These are phyloP conservation scores for Russula foetens DNA, from an alignment of 768 basidiomycete genomes.

Conservation along the genomic window DNA sequence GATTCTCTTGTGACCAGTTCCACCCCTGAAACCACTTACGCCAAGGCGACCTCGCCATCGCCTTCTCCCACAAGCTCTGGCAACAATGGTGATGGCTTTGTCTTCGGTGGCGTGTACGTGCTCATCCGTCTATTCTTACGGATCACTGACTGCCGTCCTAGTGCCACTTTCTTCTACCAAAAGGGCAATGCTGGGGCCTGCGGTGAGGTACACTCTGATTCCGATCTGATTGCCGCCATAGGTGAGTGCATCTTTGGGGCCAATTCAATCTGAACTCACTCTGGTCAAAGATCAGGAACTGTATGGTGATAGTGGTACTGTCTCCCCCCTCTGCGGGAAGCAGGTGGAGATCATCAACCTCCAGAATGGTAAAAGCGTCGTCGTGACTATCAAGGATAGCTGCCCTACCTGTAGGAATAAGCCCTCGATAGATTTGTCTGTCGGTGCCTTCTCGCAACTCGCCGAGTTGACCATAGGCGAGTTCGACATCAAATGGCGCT, in stretches of 20 bases:
- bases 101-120: conserved; percentile 1
- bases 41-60: background rate
- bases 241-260: conserved; percentile 30
- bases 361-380: conserved; percentile 47
- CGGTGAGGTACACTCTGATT: conserved; percentile 52
- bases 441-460: conserved; percentile 55
- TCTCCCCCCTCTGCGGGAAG: conserved; percentile 59
- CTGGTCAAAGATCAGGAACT: conserved; percentile 36
- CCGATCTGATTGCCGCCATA: conserved; percentile 52
- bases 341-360: conserved; percentile 57
- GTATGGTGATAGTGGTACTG: conserved; percentile 45
- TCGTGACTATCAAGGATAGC: conserved; percentile 63
- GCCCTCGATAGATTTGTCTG: conserved; percentile 71
- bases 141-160: conserved; percentile 5
- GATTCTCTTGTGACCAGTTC: background rate
- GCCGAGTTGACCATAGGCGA: conserved; percentile 42
- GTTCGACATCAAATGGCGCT: conserved; percentile 43
- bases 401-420: conserved; percentile 54
- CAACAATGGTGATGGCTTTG: background rate
- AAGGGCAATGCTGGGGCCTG: conserved; percentile 73
- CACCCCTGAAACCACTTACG: background rate
- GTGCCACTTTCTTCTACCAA: conserved; percentile 38
- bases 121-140: background rate
- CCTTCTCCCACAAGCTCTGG: background rate
- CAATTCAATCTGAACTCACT: background rate